A percentile compares a stretch with the other conserved stretches of the same genome.
These are phyloP conservation scores for Nepenthes mirabilis DNA, from an alignment of 148 eudicot genomes.

Conservation along the genomic window DNA sequence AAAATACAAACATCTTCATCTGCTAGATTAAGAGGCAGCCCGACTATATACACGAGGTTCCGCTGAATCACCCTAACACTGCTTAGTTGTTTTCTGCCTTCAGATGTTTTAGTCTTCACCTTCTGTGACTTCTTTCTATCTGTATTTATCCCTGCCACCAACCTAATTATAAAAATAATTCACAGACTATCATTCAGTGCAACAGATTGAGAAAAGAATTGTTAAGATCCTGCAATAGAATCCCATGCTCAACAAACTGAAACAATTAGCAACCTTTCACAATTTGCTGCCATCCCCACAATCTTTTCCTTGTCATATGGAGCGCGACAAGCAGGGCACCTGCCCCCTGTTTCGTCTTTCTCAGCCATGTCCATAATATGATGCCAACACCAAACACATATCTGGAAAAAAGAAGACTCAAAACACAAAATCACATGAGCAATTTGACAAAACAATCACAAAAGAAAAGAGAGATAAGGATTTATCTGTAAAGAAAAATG, in stretches of 20 bases:
- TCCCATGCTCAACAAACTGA: background rate
- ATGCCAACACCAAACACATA: constrained; percentile 99
- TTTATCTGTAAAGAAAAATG: too few species aligned
- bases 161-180: constrained; percentile 22
- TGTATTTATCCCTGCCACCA: constrained; percentile 60
- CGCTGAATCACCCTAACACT: constrained; percentile 89
- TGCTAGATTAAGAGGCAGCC: constrained; percentile 77
- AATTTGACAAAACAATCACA: too few species aligned
- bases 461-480: too few species aligned
- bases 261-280: constrained; percentile 51
- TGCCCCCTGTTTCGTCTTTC: constrained; percentile 79
- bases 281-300: constrained; percentile 61
- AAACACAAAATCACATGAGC: too few species aligned
- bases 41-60: constrained; percentile 93
- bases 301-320: constrained; percentile 90
- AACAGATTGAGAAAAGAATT: background rate
- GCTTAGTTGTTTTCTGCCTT: constrained; percentile 82
- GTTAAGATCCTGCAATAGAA: background rate
- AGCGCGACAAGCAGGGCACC: constrained; percentile 95
- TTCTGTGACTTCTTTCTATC: constrained; percentile 80
- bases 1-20: constrained; percentile 76
- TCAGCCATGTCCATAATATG: constrained; percentile 99
- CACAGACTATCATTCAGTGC: background rate
- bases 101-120: constrained; percentile 56
- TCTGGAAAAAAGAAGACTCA: constrained; percentile 23